phyloP scores from a whole-genome alignment of 1,284 basidiomycete genomes.

The Kalmanozyma brasiliensis region DNA sequence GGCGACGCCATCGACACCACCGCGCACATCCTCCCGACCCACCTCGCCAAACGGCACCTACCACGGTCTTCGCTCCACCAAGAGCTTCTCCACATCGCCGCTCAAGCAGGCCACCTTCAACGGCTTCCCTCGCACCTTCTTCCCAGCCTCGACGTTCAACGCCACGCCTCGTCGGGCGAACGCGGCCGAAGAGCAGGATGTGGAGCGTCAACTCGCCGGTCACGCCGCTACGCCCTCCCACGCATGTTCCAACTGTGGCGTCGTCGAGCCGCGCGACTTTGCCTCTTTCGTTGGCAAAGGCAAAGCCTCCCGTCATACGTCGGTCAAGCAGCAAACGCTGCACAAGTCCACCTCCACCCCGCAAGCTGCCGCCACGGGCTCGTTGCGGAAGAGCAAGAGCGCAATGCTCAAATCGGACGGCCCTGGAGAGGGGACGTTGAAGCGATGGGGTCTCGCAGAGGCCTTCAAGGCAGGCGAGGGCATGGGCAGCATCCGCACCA shows the following conservation, averaged over 20 bases:
- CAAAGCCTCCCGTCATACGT: constrained; percentile 31
- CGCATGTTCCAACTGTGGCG: constrained; percentile 28
- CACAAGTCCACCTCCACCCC: constrained; percentile 7
- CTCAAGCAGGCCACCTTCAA: constrained; percentile 34
- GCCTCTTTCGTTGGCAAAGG: constrained; percentile 40
- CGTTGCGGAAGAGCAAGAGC: constrained; percentile 23
- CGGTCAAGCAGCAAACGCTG: constrained; percentile 23
- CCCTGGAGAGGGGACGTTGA: constrained; percentile 30
- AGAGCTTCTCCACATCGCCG: constrained; percentile 27
- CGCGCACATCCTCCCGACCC: constrained; percentile 29
- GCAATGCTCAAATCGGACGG: constrained; percentile 8
- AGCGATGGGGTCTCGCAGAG: constrained; percentile 41
- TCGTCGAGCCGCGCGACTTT: constrained; percentile 25
- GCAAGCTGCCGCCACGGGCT: constrained; percentile 9
- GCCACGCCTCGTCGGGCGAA: constrained; percentile 21
- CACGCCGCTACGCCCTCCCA: constrained; percentile 13
- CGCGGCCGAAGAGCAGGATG: constrained; percentile 14
- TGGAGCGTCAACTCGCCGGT: constrained; percentile 19
- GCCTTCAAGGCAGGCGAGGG: constrained; percentile 17
- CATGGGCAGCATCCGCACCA: constrained; percentile 12
- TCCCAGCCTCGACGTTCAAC: constrained; percentile 15
- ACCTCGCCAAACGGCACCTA: constrained; percentile 25
- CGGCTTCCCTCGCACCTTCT: constrained; percentile 33
- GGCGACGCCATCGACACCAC: constrained; percentile 31
- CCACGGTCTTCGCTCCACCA: constrained; percentile 10